Conservation (phyloP, 805 yeast genomes). For the Lachancea thermotolerans region DNA sequence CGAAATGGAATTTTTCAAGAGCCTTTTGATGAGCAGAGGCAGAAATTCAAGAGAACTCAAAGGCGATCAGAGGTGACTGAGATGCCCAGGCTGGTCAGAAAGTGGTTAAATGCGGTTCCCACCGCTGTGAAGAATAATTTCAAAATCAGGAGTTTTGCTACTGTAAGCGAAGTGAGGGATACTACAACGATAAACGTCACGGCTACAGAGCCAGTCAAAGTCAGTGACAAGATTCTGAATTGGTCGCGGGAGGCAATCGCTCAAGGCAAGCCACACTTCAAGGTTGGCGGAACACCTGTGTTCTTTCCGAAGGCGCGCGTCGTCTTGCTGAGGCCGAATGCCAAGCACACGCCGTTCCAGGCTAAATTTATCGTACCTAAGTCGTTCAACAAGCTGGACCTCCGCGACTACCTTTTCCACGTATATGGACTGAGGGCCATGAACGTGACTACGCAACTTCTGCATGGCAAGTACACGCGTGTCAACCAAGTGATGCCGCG, state of each 20-base stretch:
- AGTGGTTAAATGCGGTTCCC: neutral
- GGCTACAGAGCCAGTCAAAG: constrained; percentile 1
- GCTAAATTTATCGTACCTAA: constrained; percentile 94
- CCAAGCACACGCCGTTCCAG: constrained; percentile 95
- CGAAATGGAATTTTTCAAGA: neutral
- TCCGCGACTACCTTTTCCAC: constrained; percentile 88
- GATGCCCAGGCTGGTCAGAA: neutral
- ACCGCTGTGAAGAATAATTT: neutral
- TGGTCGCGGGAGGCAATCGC: constrained; percentile 46
- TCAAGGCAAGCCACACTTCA: constrained; percentile 70
- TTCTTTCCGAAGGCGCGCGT: constrained; percentile 85
- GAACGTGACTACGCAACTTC: constrained; percentile 78
- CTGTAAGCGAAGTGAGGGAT: constrained; percentile 1
- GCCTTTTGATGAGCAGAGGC: too few relatives aligned
- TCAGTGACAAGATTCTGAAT: constrained; percentile 27
- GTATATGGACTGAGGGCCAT: constrained; percentile 86
- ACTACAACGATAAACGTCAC: neutral
- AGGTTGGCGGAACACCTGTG: constrained; percentile 65
- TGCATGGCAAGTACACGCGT: constrained; percentile 63
- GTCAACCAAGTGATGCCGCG: constrained; percentile 57
- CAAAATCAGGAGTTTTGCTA: neutral
- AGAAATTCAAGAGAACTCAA: neutral
- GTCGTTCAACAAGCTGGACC: constrained; percentile 86
- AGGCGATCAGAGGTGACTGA: neutral
- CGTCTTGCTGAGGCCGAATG: constrained; percentile 78